phyloP scores from a whole-genome alignment of 2,329 filamentous ascomycete genomes.

The Nothophoma quercina region DNA sequence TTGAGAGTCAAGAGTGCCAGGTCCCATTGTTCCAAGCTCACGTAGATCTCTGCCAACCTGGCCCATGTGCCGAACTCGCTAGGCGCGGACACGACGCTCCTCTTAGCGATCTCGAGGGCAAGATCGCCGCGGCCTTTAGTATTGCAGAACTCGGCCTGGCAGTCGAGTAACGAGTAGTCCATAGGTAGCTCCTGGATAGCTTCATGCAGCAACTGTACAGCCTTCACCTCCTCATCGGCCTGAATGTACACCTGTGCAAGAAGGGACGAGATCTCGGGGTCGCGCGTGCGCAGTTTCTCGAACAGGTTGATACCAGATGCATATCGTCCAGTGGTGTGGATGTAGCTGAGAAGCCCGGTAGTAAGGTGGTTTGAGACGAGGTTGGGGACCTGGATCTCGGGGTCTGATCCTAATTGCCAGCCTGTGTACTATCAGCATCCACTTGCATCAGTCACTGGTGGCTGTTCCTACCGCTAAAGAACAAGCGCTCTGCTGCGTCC shows the following conservation, averaged over 20 bases:
- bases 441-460: neutral
- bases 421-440: slow-evolving; percentile 54
- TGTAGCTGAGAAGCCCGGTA: slow-evolving; percentile 91
- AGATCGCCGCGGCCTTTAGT: slow-evolving; percentile 87
- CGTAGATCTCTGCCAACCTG: slow-evolving; percentile 89
- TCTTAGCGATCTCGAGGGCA: slow-evolving; percentile 91
- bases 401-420: slow-evolving; percentile 95
- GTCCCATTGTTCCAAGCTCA: slow-evolving; percentile 95
- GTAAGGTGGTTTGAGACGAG: slow-evolving; percentile 96
- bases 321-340: slow-evolving; percentile 92
- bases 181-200: slow-evolving; percentile 91
- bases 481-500: slow-evolving; percentile 90
- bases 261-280: slow-evolving; percentile 92
- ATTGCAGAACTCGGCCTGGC: slow-evolving; percentile 90
- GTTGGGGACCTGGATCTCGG: slow-evolving; percentile 96
- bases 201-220: slow-evolving; percentile 85
- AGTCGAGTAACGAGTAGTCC: slow-evolving; percentile 96
- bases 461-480: slow-evolving; percentile 76
- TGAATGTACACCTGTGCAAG: slow-evolving; percentile 90
- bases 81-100: slow-evolving; percentile 91
- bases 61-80: slow-evolving; percentile 99
- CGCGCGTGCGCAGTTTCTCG: slow-evolving; percentile 89
- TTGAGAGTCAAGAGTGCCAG: slow-evolving; percentile 93
- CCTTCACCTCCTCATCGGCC: slow-evolving; percentile 97
- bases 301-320: slow-evolving; percentile 97